Evolutionary conservation across 2,329 filamentous ascomycete species (phyloP).

Genomic region (Aphanoascus verrucosus): DNA sequence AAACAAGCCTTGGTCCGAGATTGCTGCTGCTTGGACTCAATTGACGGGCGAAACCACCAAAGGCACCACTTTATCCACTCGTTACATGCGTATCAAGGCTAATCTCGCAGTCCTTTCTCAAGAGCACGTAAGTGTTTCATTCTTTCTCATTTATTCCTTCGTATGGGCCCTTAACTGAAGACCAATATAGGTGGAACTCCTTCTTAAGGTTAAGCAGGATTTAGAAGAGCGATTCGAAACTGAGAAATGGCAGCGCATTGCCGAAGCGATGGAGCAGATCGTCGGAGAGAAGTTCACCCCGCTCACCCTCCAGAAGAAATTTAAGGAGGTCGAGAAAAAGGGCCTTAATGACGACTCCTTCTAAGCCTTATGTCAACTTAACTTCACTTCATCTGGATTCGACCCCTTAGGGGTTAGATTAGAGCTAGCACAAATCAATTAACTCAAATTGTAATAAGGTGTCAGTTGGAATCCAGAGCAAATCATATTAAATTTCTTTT

Average conservation of each 20-base stretch:
- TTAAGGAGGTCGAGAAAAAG: slow-evolving; percentile 31
- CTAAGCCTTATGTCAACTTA: not conserved
- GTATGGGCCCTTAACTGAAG: not conserved
- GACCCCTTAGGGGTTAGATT: not conserved
- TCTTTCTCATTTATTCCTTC: not conserved
- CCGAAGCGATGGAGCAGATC: slow-evolving; percentile 23
- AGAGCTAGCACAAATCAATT: not conserved
- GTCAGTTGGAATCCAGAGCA: too few species aligned
- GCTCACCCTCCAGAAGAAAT: slow-evolving; percentile 30
- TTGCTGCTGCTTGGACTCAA: slow-evolving; percentile 19
- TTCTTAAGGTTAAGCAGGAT: slow-evolving; percentile 30
- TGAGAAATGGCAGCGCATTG: slow-evolving; percentile 33
- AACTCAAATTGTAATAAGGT: too few species aligned
- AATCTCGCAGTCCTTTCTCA: slow-evolving; percentile 30
- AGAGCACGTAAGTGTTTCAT: slow-evolving; percentile 26
- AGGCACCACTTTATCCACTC: slow-evolving; percentile 28
- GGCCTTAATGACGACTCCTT: not conserved
- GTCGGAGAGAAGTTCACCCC: slow-evolving; percentile 27
- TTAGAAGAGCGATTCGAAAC: slow-evolving; percentile 32
- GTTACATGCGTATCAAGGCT: slow-evolving; percentile 31
- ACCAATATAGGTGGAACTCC: slow-evolving; percentile 19
- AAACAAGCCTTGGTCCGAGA: slow-evolving; percentile 21
- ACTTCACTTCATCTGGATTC: not conserved
- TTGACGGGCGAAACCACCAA: slow-evolving; percentile 27
- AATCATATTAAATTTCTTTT: too few species aligned